Percentiles rank a stretch among this genome's conserved stretches.
Evolutionary conservation across 768 basidiomycete species (phyloP).

Genomic region (Naganishia randhawae): DNA sequence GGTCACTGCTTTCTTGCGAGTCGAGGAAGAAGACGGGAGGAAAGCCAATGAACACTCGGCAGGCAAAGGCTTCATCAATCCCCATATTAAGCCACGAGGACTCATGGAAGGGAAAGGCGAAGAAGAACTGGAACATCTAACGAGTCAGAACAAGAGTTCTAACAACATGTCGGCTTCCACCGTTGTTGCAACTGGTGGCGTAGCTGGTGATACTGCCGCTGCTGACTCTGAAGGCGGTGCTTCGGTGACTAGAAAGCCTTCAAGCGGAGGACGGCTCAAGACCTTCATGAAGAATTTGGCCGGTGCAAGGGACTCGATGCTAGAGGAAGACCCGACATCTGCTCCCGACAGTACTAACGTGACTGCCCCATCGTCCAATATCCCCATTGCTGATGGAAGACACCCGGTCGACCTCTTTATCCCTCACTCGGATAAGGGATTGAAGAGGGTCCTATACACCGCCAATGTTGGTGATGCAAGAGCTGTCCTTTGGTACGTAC

Average conservation of each 20-base stretch:
- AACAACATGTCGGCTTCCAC: conserved; percentile 29
- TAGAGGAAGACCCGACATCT: conserved; percentile 2
- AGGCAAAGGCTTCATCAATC: conserved; percentile 43
- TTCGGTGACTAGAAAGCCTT: conserved; percentile 32
- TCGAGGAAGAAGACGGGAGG: conserved; percentile 73
- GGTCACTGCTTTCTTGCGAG: conserved; percentile 87
- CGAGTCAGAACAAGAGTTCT: conserved; percentile 19
- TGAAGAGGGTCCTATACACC: conserved; percentile 79
- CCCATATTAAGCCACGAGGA: conserved; percentile 38
- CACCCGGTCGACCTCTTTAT: conserved; percentile 56
- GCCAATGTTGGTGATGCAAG: conserved; percentile 97
- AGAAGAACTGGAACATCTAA: conserved; percentile 43
- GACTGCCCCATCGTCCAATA: neutral
- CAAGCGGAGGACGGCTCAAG: conserved; percentile 39
- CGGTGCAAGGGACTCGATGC: conserved; percentile 3
- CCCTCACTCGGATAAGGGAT: conserved; percentile 55
- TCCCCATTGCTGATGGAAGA: conserved; percentile 53
- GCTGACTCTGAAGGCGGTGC: conserved; percentile 32
- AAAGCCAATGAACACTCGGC: neutral
- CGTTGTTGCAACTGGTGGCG: conserved; percentile 29
- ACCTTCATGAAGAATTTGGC: conserved; percentile 48
- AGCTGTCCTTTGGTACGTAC: conserved; percentile 70
- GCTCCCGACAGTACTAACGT: neutral
- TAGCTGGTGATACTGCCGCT: conserved; percentile 32
- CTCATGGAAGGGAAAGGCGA: conserved; percentile 47